Evolutionary conservation across 2,329 filamentous ascomycete species (phyloP).

Genomic region (Pseudogymnoascus destructans): DNA sequence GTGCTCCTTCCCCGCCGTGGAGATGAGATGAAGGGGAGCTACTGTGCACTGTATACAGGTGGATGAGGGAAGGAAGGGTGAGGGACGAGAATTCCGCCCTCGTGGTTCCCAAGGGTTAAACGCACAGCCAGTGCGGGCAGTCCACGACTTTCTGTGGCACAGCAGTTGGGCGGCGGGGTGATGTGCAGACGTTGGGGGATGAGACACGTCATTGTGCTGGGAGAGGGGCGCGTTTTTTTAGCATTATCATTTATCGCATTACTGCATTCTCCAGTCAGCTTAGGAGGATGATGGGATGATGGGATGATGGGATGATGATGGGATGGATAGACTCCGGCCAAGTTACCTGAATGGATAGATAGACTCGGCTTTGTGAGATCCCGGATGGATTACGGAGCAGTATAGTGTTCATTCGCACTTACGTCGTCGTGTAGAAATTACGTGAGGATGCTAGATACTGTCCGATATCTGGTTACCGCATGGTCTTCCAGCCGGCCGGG

Average conservation of each 20-base stretch:
- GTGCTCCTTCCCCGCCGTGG: neutral
- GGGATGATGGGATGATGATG: neutral
- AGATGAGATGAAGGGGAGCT: neutral
- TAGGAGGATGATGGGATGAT: neutral
- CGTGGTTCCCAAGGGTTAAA: neutral
- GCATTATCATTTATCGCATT: neutral
- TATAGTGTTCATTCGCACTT: too few relatives aligned
- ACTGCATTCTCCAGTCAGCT: neutral
- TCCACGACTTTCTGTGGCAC: neutral
- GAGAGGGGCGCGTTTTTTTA: neutral
- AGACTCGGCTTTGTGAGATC: neutral
- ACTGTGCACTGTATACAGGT: neutral
- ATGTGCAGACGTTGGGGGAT: neutral
- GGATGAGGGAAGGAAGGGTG: neutral
- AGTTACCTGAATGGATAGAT: neutral
- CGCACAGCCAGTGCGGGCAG: neutral
- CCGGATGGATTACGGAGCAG: too few relatives aligned
- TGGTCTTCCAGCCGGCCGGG: neutral
- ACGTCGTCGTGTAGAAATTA: too few relatives aligned
- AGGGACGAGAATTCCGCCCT: neutral
- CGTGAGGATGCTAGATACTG: too few relatives aligned
- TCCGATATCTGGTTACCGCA: conserved; percentile 2
- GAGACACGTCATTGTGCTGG: neutral
- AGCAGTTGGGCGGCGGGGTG: neutral
- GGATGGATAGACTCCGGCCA: neutral